These are phyloP conservation scores for Diophrys sp. DNA, from an alignment of 73 alveolate genomes.

Conservation along the genomic window DNA sequence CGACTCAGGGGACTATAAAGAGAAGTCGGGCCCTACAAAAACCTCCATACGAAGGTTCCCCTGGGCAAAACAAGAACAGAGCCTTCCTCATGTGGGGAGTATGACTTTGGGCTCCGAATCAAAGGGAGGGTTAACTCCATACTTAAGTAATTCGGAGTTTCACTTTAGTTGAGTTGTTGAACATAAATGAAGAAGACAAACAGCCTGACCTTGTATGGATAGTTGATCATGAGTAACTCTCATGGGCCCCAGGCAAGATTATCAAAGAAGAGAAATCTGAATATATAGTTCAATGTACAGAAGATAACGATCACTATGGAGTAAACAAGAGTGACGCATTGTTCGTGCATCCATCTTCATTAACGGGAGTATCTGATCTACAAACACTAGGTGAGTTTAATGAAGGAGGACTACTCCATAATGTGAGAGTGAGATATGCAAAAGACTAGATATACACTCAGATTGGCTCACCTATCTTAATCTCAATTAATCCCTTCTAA, in stretches of 20 bases:
- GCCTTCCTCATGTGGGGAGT: too few species aligned
- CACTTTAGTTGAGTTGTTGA: too few species aligned
- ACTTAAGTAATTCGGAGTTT: too few species aligned
- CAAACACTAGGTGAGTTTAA: conserved; percentile 74
- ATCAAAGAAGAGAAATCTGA: conserved; percentile 5
- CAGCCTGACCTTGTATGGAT: conserved; percentile 46
- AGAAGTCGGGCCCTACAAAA: too few species aligned
- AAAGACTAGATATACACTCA: conserved; percentile 81
- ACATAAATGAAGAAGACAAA: too few species aligned
- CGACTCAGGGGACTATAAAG: too few species aligned
- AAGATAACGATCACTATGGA: conserved; percentile 33
- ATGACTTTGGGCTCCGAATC: too few species aligned
- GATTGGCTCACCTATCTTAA: conserved; percentile 85
- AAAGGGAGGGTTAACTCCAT: too few species aligned
- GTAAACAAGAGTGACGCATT: conserved; percentile 45
- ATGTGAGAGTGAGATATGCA: conserved; percentile 68
- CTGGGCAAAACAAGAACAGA: too few species aligned
- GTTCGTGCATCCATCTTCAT: conserved; percentile 57
- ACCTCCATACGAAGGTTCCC: too few species aligned
- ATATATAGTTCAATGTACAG: conserved; percentile 26
- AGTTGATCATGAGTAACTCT: conserved; percentile 48
- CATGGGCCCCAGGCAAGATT: conserved; percentile 63
- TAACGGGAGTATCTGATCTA: conserved; percentile 79
- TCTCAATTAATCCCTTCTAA: conserved; percentile 91
- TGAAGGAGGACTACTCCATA: conserved; percentile 84